These are phyloP conservation scores for Sporothrix sp. DNA, from an alignment of 2,329 filamentous ascomycete genomes.

Conservation along the genomic window DNA sequence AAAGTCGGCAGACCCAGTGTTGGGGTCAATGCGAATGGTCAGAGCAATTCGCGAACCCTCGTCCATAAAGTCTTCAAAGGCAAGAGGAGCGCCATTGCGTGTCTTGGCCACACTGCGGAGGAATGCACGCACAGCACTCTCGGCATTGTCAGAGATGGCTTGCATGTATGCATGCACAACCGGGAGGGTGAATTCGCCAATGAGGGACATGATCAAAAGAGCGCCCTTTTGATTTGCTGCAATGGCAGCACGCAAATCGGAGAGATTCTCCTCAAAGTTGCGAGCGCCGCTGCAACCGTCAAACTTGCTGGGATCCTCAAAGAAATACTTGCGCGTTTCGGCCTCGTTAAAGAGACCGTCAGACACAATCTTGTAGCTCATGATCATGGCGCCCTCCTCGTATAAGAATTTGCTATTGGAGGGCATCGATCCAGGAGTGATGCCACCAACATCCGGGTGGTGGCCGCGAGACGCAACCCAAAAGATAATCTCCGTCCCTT, in stretches of 20 bases:
- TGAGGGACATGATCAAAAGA: constrained; percentile 57
- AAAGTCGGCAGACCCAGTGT: constrained; percentile 25
- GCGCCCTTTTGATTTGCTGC: constrained; percentile 69
- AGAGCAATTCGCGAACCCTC: constrained; percentile 28
- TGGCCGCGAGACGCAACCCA: constrained; percentile 73
- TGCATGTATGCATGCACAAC: constrained; percentile 68
- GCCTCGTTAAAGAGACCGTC: constrained; percentile 49
- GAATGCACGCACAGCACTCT: constrained; percentile 59
- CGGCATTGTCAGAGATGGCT: constrained; percentile 67
- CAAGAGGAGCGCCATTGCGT: constrained; percentile 25
- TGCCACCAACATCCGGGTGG: constrained; percentile 77
- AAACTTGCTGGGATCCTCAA: constrained; percentile 24
- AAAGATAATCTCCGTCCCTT: constrained; percentile 58
- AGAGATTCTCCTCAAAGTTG: constrained; percentile 53
- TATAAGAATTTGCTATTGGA: constrained; percentile 31
- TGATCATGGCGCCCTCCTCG: constrained; percentile 34
- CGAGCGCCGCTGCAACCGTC: constrained; percentile 29
- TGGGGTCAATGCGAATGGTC: constrained; percentile 24
- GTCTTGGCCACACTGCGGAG: constrained; percentile 56
- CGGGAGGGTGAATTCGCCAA: constrained; percentile 62
- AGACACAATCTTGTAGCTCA: constrained; percentile 29
- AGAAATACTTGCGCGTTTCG: constrained; percentile 49
- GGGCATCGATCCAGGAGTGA: constrained; percentile 49
- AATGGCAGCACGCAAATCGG: constrained; percentile 66
- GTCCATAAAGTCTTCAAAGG: constrained; percentile 32